A percentile compares a stretch with the other conserved stretches of the same genome.
Evolutionary conservation across 192 early-diverging fungal genomes (phyloP).

Genomic region (Backusella luteola): DNA sequence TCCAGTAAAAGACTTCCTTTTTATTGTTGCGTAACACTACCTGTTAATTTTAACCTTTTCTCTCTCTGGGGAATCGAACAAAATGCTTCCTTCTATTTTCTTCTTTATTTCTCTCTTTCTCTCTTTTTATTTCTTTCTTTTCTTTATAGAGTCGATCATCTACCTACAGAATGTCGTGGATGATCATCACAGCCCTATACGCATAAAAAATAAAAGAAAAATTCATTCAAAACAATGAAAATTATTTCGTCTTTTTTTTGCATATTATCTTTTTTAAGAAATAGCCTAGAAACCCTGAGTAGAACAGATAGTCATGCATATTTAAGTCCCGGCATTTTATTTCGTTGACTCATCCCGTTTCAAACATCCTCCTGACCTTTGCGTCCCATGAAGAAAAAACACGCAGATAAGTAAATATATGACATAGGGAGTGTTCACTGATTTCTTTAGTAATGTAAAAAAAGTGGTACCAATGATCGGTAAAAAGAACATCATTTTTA

Average conservation of each 20-base stretch:
- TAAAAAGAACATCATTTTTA: constrained; percentile 1
- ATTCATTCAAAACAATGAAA: neutral
- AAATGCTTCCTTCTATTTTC: neutral
- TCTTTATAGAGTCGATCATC: neutral
- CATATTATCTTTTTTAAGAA: neutral
- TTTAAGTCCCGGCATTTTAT: neutral
- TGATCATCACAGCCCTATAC: neutral
- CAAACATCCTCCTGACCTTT: neutral
- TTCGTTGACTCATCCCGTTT: constrained; percentile 8
- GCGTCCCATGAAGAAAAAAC: neutral
- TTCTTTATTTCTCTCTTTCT: neutral
- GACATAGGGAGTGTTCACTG: constrained; percentile 7
- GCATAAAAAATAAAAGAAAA: neutral
- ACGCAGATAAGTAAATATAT: neutral
- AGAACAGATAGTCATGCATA: constrained; percentile 2
- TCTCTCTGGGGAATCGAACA: neutral
- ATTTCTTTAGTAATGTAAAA: constrained; percentile 17
- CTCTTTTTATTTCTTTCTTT: neutral
- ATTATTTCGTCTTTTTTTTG: neutral
- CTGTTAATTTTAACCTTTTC: neutral
- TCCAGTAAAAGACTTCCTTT: constrained; percentile 16
- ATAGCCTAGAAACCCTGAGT: neutral
- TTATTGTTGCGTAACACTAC: neutral
- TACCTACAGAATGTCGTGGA: neutral
- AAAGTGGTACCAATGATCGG: constrained; percentile 11